Evolutionary conservation across 1,139 yeast genomes (phyloP).

Genomic region (Wickerhamomyces sp.): DNA sequence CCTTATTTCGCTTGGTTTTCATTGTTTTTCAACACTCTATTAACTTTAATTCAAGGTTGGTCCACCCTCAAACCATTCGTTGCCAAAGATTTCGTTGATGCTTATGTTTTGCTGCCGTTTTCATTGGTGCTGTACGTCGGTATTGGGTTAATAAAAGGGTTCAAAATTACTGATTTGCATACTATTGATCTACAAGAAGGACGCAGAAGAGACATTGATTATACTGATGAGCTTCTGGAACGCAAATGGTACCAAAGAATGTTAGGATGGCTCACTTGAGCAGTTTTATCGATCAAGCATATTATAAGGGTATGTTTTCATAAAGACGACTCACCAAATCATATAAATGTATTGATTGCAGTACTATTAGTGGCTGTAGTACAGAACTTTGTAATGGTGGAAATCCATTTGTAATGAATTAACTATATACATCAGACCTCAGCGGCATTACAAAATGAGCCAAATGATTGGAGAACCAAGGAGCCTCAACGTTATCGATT

Average conservation of each 20-base stretch:
- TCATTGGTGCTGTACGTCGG: slow-evolving; percentile 18
- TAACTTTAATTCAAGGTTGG: slow-evolving; percentile 26
- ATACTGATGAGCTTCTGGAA: background rate
- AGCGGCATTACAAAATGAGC: too few species aligned
- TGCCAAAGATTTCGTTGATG: slow-evolving; percentile 25
- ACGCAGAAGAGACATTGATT: slow-evolving; percentile 18
- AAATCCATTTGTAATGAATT: too few species aligned
- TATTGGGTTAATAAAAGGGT: slow-evolving; percentile 20
- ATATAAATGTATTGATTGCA: too few species aligned
- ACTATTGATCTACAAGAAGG: slow-evolving; percentile 23
- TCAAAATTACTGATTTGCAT: slow-evolving; percentile 16
- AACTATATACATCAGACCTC: too few species aligned
- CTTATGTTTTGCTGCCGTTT: slow-evolving; percentile 24
- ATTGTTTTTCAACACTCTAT: slow-evolving; percentile 19
- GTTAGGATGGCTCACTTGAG: slow-evolving; percentile 6
- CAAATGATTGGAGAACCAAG: too few species aligned
- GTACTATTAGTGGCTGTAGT: too few species aligned
- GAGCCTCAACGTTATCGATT: too few species aligned
- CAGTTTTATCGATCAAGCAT: too few species aligned
- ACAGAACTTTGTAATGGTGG: too few species aligned
- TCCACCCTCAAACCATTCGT: slow-evolving; percentile 25
- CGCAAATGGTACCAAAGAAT: slow-evolving; percentile 1
- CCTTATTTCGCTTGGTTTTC: slow-evolving; percentile 24
- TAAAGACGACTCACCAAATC: too few species aligned
- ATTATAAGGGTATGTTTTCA: too few species aligned